Evolutionary conservation across 805 yeast genomes (phyloP).

Genomic region (Kluyveromyces starmeri): DNA sequence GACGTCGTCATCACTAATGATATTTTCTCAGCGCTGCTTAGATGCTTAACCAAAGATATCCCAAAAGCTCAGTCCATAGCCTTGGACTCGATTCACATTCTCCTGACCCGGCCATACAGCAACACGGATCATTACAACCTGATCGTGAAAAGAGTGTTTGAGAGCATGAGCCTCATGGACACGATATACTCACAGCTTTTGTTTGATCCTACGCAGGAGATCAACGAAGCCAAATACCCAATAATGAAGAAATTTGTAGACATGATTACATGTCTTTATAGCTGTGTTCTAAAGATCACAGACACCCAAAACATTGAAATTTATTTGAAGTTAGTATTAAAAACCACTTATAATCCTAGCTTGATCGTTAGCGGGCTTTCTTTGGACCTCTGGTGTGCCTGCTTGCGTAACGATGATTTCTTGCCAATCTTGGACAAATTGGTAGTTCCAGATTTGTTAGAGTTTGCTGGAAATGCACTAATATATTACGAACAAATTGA

Average conservation of each 20-base stretch:
- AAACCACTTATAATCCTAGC: slow-evolving; percentile 77
- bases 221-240: slow-evolving; percentile 74
- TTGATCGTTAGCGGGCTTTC: slow-evolving; percentile 86
- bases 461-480: slow-evolving; percentile 68
- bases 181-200: slow-evolving; percentile 47
- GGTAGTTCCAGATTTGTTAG: slow-evolving; percentile 55
- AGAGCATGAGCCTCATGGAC: slow-evolving; percentile 63
- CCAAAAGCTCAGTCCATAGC: slow-evolving; percentile 71
- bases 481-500: slow-evolving; percentile 66
- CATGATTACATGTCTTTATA: slow-evolving; percentile 46
- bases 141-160: slow-evolving; percentile 73
- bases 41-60: slow-evolving; percentile 48
- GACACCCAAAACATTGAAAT: slow-evolving; percentile 39
- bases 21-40: slow-evolving; percentile 53
- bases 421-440: slow-evolving; percentile 39
- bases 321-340: slow-evolving; percentile 65
- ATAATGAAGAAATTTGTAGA: slow-evolving; percentile 85
- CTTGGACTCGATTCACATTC: slow-evolving; percentile 81
- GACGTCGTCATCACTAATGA: slow-evolving; percentile 58
- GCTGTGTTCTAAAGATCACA: slow-evolving; percentile 50
- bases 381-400: slow-evolving; percentile 88
- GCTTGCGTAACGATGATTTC: slow-evolving; percentile 72
- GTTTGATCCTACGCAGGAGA: slow-evolving; percentile 51
- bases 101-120: slow-evolving; percentile 71
- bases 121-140: slow-evolving; percentile 61